A percentile compares a stretch with the other conserved stretches of the same genome.
These are phyloP conservation scores for Salix viminalis DNA, from an alignment of 345 rosid genomes.

Conservation along the genomic window DNA sequence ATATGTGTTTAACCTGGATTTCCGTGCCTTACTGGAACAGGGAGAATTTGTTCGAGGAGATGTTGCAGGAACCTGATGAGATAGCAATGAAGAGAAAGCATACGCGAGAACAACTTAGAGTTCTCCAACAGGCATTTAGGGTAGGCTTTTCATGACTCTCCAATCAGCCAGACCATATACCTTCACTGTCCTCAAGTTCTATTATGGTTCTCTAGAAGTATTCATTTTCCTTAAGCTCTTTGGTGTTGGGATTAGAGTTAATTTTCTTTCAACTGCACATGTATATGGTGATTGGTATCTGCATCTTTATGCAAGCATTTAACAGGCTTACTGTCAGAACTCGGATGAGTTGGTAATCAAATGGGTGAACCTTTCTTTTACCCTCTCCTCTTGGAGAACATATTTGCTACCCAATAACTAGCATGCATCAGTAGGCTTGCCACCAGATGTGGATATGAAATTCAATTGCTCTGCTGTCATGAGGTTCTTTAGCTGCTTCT, in stretches of 20 bases:
- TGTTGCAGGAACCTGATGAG: slow-evolving; percentile 97
- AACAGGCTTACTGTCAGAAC: background rate
- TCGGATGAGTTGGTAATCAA: too few relatives aligned
- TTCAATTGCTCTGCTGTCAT: background rate
- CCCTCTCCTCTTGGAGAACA: background rate
- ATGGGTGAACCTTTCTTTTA: background rate
- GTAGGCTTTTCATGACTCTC: slow-evolving; percentile 38
- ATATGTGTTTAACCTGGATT: slow-evolving; percentile 1
- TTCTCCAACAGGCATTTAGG: slow-evolving; percentile 91
- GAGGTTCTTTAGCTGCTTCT: background rate
- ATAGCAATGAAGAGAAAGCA: slow-evolving; percentile 78
- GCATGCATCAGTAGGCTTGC: background rate
- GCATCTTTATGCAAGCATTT: background rate
- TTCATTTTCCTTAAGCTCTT: background rate
- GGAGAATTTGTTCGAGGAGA: slow-evolving; percentile 95
- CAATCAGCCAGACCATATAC: background rate
- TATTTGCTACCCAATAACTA: background rate
- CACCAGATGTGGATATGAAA: background rate
- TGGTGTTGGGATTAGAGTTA: background rate
- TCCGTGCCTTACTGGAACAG: slow-evolving; percentile 36
- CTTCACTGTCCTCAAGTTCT: background rate
- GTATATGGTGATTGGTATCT: background rate
- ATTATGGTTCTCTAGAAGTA: background rate
- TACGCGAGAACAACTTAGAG: slow-evolving; percentile 73
- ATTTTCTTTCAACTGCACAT: background rate